phyloP scores from a whole-genome alignment of 1,284 basidiomycete genomes.

The Puccinia polysora region DNA sequence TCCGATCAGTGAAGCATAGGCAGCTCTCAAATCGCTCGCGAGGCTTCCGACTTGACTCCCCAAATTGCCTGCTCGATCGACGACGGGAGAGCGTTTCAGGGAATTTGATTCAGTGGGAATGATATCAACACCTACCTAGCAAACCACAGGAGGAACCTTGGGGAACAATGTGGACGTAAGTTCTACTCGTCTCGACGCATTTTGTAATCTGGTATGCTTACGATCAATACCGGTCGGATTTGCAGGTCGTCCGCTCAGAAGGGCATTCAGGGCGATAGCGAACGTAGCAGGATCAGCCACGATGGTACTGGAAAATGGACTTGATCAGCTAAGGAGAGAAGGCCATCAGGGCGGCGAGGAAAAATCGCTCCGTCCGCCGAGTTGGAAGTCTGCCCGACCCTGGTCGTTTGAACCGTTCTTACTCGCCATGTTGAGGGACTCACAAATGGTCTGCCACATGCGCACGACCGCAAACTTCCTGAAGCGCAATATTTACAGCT shows the following conservation, averaged over 20 bases:
- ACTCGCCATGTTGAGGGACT: background rate
- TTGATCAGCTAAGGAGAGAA: background rate
- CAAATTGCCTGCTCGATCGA: no score
- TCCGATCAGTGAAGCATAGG: background rate
- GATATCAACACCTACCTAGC: background rate
- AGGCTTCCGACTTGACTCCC: background rate
- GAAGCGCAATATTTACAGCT: constrained; percentile 14
- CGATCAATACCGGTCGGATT: constrained; percentile 8
- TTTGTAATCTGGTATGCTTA: background rate
- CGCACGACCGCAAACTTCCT: constrained; percentile 6
- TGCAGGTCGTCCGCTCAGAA: constrained; percentile 29
- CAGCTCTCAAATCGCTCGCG: background rate
- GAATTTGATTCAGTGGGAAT: background rate
- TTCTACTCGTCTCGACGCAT: no score
- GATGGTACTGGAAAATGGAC: background rate
- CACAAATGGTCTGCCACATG: constrained; percentile 20
- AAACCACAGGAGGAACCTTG: no score
- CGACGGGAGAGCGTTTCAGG: no score
- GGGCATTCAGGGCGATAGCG: constrained; percentile 4
- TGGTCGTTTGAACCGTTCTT: background rate
- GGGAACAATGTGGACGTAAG: no score
- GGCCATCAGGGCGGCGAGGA: no score
- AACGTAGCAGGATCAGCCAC: constrained; percentile 15
- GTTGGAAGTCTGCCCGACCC: no score
- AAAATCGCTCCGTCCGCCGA: no score